Percentiles rank a stretch among this genome's conserved stretches.
Conservation (phyloP, 1,284 basidiomycete species). For the Heterobasidion annosum region DNA sequence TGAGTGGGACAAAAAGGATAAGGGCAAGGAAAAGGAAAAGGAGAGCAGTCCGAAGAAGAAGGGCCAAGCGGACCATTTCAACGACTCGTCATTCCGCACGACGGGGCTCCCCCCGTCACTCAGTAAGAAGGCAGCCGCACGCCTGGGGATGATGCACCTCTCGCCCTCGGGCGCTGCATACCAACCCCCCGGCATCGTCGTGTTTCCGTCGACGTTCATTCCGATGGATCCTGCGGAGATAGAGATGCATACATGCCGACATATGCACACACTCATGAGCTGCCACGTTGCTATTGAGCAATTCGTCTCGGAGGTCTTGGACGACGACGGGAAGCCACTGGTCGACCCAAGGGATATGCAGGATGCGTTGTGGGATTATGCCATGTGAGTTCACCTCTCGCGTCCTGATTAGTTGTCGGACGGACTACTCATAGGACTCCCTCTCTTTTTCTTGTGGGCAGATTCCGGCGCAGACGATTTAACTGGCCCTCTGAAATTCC, state of each 20-base stretch:
- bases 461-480: slow-evolving; percentile 3
- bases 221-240: slow-evolving; percentile 47
- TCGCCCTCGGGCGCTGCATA: slow-evolving; percentile 13
- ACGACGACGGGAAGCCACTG: slow-evolving; percentile 27
- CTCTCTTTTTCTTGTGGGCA: not conserved
- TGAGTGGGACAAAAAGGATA: slow-evolving; percentile 27
- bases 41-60: slow-evolving; percentile 12
- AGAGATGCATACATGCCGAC: slow-evolving; percentile 61
- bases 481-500: slow-evolving; percentile 15
- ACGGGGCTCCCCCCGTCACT: slow-evolving; percentile 11
- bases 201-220: slow-evolving; percentile 49
- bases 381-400: not conserved
- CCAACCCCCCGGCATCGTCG: slow-evolving; percentile 22
- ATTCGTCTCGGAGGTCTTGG: slow-evolving; percentile 32
- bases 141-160: slow-evolving; percentile 4
- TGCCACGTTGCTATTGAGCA: slow-evolving; percentile 49
- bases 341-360: slow-evolving; percentile 36
- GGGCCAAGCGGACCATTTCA: slow-evolving; percentile 6
- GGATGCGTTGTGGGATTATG: slow-evolving; percentile 20
- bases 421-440: not conserved
- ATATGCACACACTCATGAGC: slow-evolving; percentile 52
- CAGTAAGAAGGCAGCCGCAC: slow-evolving; percentile 10
- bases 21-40: slow-evolving; percentile 15
- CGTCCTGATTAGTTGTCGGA: not conserved
- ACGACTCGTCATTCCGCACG: slow-evolving; percentile 9